Conservation (phyloP, 305 asterid species). For the Solanum aculeatissimum region DNA sequence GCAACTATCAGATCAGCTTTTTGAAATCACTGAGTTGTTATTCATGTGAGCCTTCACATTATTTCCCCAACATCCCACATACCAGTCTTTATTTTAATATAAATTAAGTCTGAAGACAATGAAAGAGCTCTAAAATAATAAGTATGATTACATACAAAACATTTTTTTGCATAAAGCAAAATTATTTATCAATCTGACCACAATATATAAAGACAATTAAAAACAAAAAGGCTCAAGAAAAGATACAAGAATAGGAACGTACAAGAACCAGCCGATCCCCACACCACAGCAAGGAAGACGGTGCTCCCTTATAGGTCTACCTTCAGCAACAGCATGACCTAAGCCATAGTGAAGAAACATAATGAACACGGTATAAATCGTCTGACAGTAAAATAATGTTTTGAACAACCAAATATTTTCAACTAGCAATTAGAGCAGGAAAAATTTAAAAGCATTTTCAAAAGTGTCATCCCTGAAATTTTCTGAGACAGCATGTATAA, state of each 20-base stretch:
- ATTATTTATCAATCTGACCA: not conserved
- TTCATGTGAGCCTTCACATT: not conserved
- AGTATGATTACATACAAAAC: not conserved
- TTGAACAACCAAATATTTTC: not conserved
- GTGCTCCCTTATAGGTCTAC: slow-evolving; percentile 35
- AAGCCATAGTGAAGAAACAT: slow-evolving; percentile 1
- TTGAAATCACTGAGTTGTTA: not conserved
- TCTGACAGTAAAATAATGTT: not conserved
- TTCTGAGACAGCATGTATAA: not conserved
- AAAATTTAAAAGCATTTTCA: not conserved
- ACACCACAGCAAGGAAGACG: slow-evolving; percentile 88
- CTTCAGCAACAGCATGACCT: slow-evolving; percentile 63
- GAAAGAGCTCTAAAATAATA: not conserved
- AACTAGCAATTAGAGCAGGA: not conserved
- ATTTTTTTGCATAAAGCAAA: not conserved
- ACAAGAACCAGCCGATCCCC: slow-evolving; percentile 91
- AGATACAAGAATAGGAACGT: slow-evolving; percentile 23
- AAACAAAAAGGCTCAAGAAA: not conserved
- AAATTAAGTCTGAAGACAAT: not conserved
- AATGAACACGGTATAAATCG: not conserved
- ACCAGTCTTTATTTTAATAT: not conserved
- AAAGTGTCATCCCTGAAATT: not conserved
- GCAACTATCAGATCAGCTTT: not conserved
- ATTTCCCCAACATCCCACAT: not conserved
- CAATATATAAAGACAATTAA: not conserved